Conservation (phyloP, 192 early-diverging fungal genomes). For the Coemansia sp. region DNA sequence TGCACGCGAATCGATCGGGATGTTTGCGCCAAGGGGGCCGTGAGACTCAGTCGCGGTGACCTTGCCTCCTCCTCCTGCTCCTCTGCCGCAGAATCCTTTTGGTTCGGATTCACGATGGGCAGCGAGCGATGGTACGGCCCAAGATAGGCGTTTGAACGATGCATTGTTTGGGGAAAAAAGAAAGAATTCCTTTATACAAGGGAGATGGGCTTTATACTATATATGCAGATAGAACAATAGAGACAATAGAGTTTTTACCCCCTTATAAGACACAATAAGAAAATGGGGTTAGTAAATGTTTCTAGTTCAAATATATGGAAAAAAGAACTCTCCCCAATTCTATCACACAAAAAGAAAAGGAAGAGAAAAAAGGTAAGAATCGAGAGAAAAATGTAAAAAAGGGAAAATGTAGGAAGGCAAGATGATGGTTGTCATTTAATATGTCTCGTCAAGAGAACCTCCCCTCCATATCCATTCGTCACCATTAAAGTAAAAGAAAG, state of each 20-base stretch:
- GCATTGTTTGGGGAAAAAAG: background rate
- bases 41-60: background rate
- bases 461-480: background rate
- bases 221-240: background rate
- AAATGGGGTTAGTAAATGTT: background rate
- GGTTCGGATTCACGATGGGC: background rate
- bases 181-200: background rate
- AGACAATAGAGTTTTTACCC: background rate
- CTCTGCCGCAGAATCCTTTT: background rate
- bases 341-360: background rate
- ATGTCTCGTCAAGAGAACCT: slow-evolving; percentile 1
- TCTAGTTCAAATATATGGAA: background rate
- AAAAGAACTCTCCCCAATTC: background rate
- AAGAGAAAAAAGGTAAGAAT: background rate
- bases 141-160: background rate
- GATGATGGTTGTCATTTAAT: slow-evolving; percentile 7
- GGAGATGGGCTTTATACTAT: background rate
- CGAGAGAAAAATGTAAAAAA: background rate
- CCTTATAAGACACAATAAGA: background rate
- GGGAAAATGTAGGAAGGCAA: background rate
- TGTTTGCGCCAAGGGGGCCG: background rate
- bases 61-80: background rate
- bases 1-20: slow-evolving; percentile 5
- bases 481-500: too few species aligned
- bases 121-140: slow-evolving; percentile 15